Conservation (phyloP, 164 flowering plant genomes). For the Saururus chinensis region DNA sequence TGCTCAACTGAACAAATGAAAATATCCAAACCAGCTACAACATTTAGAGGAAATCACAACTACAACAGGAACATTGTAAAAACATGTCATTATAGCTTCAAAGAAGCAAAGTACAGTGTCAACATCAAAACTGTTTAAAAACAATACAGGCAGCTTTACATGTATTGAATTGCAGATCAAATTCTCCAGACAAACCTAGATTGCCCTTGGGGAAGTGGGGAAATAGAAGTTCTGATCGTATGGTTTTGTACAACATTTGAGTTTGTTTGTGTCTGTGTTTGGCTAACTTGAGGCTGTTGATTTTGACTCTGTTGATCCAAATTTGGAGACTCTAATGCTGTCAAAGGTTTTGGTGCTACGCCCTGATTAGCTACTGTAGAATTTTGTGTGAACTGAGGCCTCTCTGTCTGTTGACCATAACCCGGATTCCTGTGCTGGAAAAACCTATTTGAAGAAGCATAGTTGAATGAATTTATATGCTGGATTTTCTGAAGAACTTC, state of each 20-base stretch:
- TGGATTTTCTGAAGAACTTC: constrained; percentile 98
- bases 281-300: constrained; percentile 19
- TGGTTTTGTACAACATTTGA: constrained; percentile 54
- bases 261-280: constrained; percentile 43
- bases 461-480: constrained; percentile 54
- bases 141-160: constrained; percentile 30
- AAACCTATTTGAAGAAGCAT: constrained; percentile 57
- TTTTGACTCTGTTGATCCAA: constrained; percentile 28
- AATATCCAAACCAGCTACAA: too few species aligned
- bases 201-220: constrained; percentile 79
- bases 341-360: constrained; percentile 31
- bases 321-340: constrained; percentile 40
- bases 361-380: constrained; percentile 36
- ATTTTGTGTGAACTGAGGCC: constrained; percentile 45
- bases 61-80: constrained; percentile 1
- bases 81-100: constrained; percentile 3
- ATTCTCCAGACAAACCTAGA: constrained; percentile 94
- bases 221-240: constrained; percentile 40
- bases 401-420: constrained; percentile 58
- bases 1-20: too few species aligned
- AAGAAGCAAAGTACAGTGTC: constrained; percentile 20
- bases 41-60: background rate
- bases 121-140: constrained; percentile 18
- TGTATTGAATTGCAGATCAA: constrained; percentile 32
- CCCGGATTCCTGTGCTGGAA: constrained; percentile 49